Evolutionary conservation across 1,284 basidiomycete genomes (phyloP).

Genomic region (Cryptococcus hybrid): DNA sequence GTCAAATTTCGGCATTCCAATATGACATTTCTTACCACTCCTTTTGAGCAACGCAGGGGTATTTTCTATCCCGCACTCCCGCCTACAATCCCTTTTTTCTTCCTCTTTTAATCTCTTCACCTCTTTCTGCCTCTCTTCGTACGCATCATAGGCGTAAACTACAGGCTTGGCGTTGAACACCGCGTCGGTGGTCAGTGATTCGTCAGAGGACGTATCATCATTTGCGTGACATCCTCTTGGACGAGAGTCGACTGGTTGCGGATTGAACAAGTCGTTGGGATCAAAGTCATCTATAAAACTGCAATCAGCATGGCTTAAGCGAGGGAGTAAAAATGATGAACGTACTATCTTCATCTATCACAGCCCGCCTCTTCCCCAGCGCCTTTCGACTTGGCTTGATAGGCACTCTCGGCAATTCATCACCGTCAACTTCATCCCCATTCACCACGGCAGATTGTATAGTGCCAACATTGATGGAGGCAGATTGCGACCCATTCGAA

Average conservation of each 20-base stretch:
- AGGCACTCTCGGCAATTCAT: conserved; percentile 18
- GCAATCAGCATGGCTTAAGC: neutral
- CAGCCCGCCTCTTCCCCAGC: conserved; percentile 44
- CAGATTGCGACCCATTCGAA: conserved; percentile 10
- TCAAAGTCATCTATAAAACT: conserved; percentile 33
- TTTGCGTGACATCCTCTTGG: neutral
- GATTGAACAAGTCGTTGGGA: conserved; percentile 45
- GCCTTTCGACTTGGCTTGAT: conserved; percentile 44
- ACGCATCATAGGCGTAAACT: conserved; percentile 49
- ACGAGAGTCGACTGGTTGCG: conserved; percentile 10
- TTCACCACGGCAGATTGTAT: neutral
- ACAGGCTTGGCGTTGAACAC: conserved; percentile 33
- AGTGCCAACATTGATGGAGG: no score
- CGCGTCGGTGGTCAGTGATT: conserved; percentile 31
- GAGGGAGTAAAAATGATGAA: no score
- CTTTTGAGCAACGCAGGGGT: no score
- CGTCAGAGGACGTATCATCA: conserved; percentile 16
- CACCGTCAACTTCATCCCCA: conserved; percentile 21
- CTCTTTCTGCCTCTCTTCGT: conserved; percentile 38
- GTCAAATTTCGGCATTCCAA: no score
- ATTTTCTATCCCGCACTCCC: neutral
- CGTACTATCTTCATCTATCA: conserved; percentile 37
- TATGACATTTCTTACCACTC: no score
- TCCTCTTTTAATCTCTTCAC: conserved; percentile 14
- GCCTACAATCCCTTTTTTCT: neutral